Evolutionary conservation across 1,284 basidiomycete genomes (phyloP).

Genomic region (Pseudozyma hubeiensis): DNA sequence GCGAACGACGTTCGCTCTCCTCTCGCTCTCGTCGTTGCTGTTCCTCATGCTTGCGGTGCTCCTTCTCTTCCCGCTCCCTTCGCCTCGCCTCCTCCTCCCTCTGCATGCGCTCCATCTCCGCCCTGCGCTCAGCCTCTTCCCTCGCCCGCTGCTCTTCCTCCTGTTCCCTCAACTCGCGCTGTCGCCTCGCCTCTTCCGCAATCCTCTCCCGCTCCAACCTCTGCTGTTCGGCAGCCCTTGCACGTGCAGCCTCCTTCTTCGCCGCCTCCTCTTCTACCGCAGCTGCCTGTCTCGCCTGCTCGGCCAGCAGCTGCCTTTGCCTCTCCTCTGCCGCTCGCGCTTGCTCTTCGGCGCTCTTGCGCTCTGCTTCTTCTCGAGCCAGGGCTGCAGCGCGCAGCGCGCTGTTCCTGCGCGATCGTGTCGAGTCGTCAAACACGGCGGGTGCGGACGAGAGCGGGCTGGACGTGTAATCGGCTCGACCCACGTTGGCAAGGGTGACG

Average conservation of each 20-base stretch:
- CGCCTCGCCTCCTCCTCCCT: slow-evolving; percentile 23
- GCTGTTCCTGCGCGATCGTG: slow-evolving; percentile 46
- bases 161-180: slow-evolving; percentile 29
- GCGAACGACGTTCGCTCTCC: slow-evolving; percentile 12
- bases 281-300: slow-evolving; percentile 29
- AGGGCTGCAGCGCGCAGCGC: slow-evolving; percentile 46
- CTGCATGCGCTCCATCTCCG: slow-evolving; percentile 17
- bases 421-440: slow-evolving; percentile 16
- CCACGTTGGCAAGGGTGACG: slow-evolving; percentile 34
- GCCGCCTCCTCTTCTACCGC: slow-evolving; percentile 30
- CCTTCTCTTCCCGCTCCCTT: slow-evolving; percentile 3
- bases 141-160: slow-evolving; percentile 29
- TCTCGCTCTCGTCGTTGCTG: slow-evolving; percentile 4
- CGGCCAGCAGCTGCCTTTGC: slow-evolving; percentile 16
- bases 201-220: slow-evolving; percentile 37
- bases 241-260: slow-evolving; percentile 9
- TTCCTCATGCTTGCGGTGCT: slow-evolving; percentile 1
- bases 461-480: slow-evolving; percentile 18
- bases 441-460: slow-evolving; percentile 28
- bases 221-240: slow-evolving; percentile 26
- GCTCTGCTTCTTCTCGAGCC: slow-evolving; percentile 44
- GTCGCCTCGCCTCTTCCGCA: slow-evolving; percentile 26
- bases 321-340: slow-evolving; percentile 31
- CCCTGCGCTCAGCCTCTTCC: slow-evolving; percentile 20
- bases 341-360: slow-evolving; percentile 33